Evolutionary conservation across 768 basidiomycete genomes (phyloP).

Genomic region (Suillus lakei): DNA sequence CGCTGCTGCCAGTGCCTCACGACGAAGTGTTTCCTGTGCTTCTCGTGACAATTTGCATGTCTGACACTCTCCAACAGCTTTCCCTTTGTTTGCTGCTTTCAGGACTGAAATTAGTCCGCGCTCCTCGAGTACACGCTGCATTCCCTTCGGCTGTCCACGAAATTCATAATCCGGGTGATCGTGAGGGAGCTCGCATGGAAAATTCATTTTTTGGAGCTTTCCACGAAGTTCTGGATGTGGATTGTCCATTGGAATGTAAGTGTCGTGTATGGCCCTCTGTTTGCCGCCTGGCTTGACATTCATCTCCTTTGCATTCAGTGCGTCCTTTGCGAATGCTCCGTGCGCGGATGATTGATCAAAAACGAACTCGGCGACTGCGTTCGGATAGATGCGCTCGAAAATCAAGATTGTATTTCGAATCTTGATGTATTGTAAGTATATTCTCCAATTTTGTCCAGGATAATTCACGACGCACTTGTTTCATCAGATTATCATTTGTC

Average conservation of each 20-base stretch:
- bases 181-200: background rate
- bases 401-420: constrained; percentile 20
- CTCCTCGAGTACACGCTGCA: constrained; percentile 6
- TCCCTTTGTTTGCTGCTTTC: constrained; percentile 6
- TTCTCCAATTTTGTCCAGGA: background rate
- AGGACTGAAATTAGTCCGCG: constrained; percentile 1
- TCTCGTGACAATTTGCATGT: background rate
- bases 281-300: constrained; percentile 29
- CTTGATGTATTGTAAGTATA: constrained; percentile 18
- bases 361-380: constrained; percentile 20
- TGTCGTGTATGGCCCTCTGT: constrained; percentile 19
- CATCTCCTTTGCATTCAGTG: constrained; percentile 32
- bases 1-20: background rate
- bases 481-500: constrained; percentile 27
- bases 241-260: constrained; percentile 21
- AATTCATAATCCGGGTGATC: background rate
- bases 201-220: constrained; percentile 11
- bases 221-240: constrained; percentile 14
- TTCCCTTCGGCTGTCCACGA: constrained; percentile 11
- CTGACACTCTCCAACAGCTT: constrained; percentile 9
- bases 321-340: constrained; percentile 27
- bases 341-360: constrained; percentile 35
- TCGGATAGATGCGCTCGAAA: constrained; percentile 26
- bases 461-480: constrained; percentile 15
- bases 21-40: background rate